Evolutionary conservation across 1,284 basidiomycete genomes (phyloP), one percentile per base, ranked within the genome.

Genomic region (Trametes pubescens): DNA sequence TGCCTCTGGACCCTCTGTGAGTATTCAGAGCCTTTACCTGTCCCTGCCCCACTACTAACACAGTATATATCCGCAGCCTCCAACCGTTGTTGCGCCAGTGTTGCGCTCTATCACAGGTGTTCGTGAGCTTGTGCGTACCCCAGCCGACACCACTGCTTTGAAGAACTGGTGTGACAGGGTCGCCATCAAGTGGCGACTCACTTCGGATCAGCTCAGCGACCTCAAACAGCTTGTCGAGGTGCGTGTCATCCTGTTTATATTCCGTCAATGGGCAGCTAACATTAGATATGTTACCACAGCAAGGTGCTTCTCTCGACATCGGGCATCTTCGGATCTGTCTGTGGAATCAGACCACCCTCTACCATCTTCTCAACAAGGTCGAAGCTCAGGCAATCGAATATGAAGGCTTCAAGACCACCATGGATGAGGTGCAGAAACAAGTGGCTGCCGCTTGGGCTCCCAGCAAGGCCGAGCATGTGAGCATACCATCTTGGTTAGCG

Each of bases 191-290:
- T 53, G 51, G 51, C 21, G 37, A 4, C 51, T 53, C 51, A 40
- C 18, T 5, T 16, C 16, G 1, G 35, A 40, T 1, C 51, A 53
- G 51, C 34, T 37, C 37, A 37, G 18, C n/a, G 51, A 53, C 22
- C 21, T 53, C n/a, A 53, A 53, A 37, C 35, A 53, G 37, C 18
- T 53, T 14, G 51, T 53, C 22, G n/a, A 40, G 34, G 51, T 53
- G 21, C n/a, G 51, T 52, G 7, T 14, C 8, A 34, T 21, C 18
- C n/a, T n/a, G n/a, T n/a, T n/a, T n/a, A n/a, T n/a, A n/a, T n/a
- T n/a, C n/a, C n/a, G n/a, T n/a, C n/a, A n/a, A n/a, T n/a, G n/a
- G n/a, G n/a, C n/a, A n/a, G n/a, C n/a, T n/a, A n/a, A n/a, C 9
- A 21, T 7, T 43, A 6, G 8, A 14, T 7, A 16, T 21, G 35